Evolutionary conservation across 306 rosid species (phyloP).

Genomic region (Sechiopsis laciniata): DNA sequence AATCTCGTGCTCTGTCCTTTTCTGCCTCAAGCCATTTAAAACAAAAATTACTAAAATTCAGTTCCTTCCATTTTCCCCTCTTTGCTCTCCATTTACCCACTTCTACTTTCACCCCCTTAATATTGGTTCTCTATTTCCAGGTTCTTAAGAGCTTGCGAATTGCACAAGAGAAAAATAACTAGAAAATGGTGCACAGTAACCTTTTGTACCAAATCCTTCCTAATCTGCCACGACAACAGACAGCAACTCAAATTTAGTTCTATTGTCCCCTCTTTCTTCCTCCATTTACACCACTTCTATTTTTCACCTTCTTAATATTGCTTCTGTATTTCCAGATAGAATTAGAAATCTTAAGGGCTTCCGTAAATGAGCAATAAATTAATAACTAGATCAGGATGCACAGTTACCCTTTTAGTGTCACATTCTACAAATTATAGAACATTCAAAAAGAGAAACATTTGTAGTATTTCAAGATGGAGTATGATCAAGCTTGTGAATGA

Average conservation of each 20-base stretch:
- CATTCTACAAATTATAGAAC: background rate
- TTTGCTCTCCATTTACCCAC: too few species aligned
- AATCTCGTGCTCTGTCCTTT: too few species aligned
- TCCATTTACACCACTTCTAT: background rate
- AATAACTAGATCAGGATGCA: background rate
- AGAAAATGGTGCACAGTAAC: background rate
- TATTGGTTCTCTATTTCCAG: too few species aligned
- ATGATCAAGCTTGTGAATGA: too few species aligned
- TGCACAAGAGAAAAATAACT: too few species aligned
- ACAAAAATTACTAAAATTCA: background rate
- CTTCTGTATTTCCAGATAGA: constrained; percentile 1
- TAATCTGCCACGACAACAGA: background rate
- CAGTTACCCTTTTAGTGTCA: background rate
- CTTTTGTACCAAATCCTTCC: background rate
- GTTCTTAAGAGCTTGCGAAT: too few species aligned
- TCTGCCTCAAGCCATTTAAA: background rate
- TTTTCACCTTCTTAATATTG: constrained; percentile 4
- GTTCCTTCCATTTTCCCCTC: background rate
- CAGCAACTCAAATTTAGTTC: background rate
- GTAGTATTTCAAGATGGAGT: too few species aligned
- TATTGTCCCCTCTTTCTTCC: background rate
- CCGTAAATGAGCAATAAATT: background rate
- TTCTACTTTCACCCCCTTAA: too few species aligned
- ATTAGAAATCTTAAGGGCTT: background rate
- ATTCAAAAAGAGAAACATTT: background rate